A percentile compares a stretch with the other conserved stretches of the same genome.
Evolutionary conservation across 305 asterid species (phyloP).

Genomic region (Fraxinus sp.): DNA sequence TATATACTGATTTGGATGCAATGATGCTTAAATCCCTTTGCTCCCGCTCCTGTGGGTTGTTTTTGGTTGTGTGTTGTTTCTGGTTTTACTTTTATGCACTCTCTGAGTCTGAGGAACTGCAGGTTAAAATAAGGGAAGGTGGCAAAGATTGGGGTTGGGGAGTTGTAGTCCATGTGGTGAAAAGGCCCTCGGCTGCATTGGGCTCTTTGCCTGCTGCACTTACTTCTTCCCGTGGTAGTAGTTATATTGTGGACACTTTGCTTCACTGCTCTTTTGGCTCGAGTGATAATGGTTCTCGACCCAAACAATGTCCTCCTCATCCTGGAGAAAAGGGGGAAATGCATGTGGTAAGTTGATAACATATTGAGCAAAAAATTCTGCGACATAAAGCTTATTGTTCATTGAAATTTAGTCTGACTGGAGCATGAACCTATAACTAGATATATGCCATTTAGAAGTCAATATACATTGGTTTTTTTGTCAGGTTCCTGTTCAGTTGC

Average conservation of each 20-base stretch:
- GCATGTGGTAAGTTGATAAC: conserved; percentile 79
- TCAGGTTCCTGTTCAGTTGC: conserved; percentile 95
- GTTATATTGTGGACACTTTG: conserved; percentile 79
- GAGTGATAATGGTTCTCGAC: conserved; percentile 71
- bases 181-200: conserved; percentile 51
- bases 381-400: conserved; percentile 3
- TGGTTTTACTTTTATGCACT: conserved; percentile 1
- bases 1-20: conserved; percentile 6
- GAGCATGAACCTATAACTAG: not conserved
- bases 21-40: not conserved
- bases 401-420: not conserved
- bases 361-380: not conserved
- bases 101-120: conserved; percentile 22
- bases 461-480: conserved; percentile 15
- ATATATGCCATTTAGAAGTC: not conserved
- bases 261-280: conserved; percentile 84
- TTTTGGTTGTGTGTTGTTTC: not conserved
- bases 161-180: conserved; percentile 91
- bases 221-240: conserved; percentile 75
- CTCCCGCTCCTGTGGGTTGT: not conserved
- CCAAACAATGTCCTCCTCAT: conserved; percentile 82
- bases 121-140: conserved; percentile 92
- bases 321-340: conserved; percentile 96
- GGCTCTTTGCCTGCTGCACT: conserved; percentile 88
- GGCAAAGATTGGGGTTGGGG: conserved; percentile 99